Evolutionary conservation across 2,329 filamentous ascomycete genomes (phyloP), one percentile per base, ranked within the genome.

Genomic region (Elsinoe arachidis): DNA sequence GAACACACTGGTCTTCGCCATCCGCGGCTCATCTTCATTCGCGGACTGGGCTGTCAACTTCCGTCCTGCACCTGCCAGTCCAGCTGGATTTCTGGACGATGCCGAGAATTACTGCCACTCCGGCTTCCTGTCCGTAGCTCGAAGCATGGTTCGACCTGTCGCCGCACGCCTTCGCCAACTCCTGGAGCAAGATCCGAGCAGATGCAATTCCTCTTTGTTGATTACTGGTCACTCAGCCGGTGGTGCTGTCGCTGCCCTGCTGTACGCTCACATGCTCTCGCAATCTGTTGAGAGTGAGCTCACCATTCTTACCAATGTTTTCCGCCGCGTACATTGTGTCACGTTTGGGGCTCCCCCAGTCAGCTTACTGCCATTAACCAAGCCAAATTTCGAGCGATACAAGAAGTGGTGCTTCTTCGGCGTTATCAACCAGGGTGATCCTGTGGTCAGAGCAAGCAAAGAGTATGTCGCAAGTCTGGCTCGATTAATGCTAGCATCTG

Each of bases 181-280:
- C 38, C n/a, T 51, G n/a, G 41, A 59, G 52, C 30, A 93, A 61
- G 82, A 91, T 60, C 87, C 88, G 0, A 71, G 74, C 2, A 80
- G 87, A 10, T 78, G 81, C 5, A 74, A 76, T 2, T 87, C 84
- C 66, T 88, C 85, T 14, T 77, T 95, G 7, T 76, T 95, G 15
- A 87, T 96, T 60, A 95, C 90, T 0, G 90, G 90, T 0, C 90
- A 95, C 67, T 90, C 86, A 1, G 90, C 90, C 0, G 90, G 90
- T 14, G 90, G 90, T 2, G 90, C 90, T 0, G 84, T 95, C 1
- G 90, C 90, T 0, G 80, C 85, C 2, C 75, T 96, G 10, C 76
- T 95, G 0, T 95, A 90, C 70, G 80, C 81, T 35, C 90, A 96
- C 70, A 92, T 95, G 85, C 79, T 92, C 38, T 76, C 82, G 2